phyloP scores from a whole-genome alignment of 306 rosid genomes.

The Corylus americana region DNA sequence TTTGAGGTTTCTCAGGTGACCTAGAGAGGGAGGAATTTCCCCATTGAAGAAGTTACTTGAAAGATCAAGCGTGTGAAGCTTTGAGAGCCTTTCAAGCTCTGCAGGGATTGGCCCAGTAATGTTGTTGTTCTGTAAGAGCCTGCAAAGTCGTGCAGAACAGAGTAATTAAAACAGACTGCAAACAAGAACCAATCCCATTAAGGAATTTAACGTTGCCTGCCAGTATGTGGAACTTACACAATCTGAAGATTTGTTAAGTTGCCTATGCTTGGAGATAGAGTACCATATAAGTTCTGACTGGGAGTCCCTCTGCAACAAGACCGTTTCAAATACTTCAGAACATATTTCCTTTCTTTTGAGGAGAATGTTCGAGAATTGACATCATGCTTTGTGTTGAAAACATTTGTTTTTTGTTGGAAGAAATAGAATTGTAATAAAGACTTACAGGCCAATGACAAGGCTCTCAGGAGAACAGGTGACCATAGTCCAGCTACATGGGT shows the following conservation, averaged over 20 bases:
- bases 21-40: conserved; percentile 67
- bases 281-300: conserved; percentile 90
- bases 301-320: conserved; percentile 81
- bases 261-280: conserved; percentile 89
- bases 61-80: conserved; percentile 89
- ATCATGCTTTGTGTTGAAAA: not conserved
- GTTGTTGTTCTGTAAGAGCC: conserved; percentile 92
- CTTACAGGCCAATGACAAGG: conserved; percentile 87
- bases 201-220: not conserved
- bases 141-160: conserved; percentile 39
- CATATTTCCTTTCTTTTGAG: not conserved
- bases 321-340: conserved; percentile 30
- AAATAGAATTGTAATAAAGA: conserved; percentile 23
- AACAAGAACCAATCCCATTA: conserved; percentile 18
- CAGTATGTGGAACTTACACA: conserved; percentile 58
- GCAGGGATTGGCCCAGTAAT: conserved; percentile 77
- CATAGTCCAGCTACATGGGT: conserved; percentile 99
- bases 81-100: conserved; percentile 75
- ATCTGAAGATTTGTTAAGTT: conserved; percentile 94
- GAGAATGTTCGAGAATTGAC: not conserved
- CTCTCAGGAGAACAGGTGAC: conserved; percentile 90
- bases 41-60: conserved; percentile 76
- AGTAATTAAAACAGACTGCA: conserved; percentile 13
- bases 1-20: conserved; percentile 70
- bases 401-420: conserved; percentile 8